Evolutionary conservation across 163 green algal species (phyloP).

Genomic region (Volvox carteri): DNA sequence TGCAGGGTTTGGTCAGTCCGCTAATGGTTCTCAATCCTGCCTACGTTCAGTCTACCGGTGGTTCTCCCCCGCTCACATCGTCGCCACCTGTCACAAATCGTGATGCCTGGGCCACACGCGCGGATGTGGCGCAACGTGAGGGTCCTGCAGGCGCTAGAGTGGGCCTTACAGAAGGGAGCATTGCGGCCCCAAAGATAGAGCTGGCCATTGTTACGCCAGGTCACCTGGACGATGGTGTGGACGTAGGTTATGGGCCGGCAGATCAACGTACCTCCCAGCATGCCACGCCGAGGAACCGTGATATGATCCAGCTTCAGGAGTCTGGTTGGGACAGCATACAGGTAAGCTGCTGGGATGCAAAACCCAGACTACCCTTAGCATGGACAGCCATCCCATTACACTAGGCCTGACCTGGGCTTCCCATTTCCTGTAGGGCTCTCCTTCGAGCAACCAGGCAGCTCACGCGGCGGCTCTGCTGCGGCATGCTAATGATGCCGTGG

Average conservation of each 20-base stretch:
- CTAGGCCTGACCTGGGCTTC: no score
- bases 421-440: constrained; percentile 24
- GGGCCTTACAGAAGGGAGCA: no score
- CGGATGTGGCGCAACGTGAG: no score
- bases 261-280: neutral
- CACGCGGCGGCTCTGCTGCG: constrained; percentile 20
- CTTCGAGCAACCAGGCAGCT: constrained; percentile 32
- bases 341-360: neutral
- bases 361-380: no score
- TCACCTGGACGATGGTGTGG: no score
- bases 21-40: constrained; percentile 47
- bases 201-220: no score
- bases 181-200: no score
- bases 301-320: neutral
- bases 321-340: neutral
- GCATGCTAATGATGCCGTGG: constrained; percentile 41
- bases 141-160: no score
- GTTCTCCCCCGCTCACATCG: neutral
- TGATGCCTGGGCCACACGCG: neutral
- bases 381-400: no score
- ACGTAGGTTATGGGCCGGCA: no score
- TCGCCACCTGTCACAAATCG: neutral
- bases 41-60: constrained; percentile 2
- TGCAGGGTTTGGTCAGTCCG: constrained; percentile 12
- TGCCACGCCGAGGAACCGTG: neutral